phyloP scores from a whole-genome alignment of 305 asterid species.

The Fraxinus angustifolia region DNA sequence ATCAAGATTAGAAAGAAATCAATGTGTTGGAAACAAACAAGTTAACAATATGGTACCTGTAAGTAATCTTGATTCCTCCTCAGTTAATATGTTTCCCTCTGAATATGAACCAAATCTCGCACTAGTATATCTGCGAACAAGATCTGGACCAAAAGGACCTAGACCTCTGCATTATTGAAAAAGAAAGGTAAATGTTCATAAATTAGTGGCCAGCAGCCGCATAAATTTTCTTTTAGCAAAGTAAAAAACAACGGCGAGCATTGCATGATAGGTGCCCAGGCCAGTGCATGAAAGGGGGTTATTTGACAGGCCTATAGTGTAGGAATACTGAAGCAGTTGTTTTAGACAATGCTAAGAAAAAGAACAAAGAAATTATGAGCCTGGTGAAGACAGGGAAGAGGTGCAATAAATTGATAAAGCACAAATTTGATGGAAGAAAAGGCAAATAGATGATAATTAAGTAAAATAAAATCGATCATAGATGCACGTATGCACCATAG shows the following conservation, averaged over 20 bases:
- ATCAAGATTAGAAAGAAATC: constrained; percentile 20
- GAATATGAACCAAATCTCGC: constrained; percentile 60
- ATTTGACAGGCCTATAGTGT: not conserved
- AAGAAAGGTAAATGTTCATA: not conserved
- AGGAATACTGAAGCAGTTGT: not conserved
- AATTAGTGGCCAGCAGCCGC: not conserved
- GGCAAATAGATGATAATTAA: not conserved
- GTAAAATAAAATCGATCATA: not conserved
- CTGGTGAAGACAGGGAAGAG: not conserved
- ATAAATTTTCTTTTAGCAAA: not conserved
- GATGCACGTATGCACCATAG: not conserved
- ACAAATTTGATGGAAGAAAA: not conserved
- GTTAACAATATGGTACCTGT: constrained; percentile 41
- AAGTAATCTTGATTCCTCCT: constrained; percentile 62
- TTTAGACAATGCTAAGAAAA: not conserved
- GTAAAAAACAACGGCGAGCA: not conserved
- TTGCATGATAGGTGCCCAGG: not conserved
- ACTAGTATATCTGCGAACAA: constrained; percentile 62
- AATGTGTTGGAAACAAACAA: constrained; percentile 11
- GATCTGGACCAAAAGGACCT: constrained; percentile 79
- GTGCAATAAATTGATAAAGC: not conserved
- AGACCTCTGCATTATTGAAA: constrained; percentile 50
- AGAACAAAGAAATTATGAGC: not conserved
- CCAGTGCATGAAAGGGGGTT: not conserved
- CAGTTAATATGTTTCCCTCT: constrained; percentile 45